A percentile compares a stretch with the other conserved stretches of the same genome.
Conservation (phyloP, 2,329 filamentous ascomycete genomes). For the Talaromyces albobiverticillius region DNA sequence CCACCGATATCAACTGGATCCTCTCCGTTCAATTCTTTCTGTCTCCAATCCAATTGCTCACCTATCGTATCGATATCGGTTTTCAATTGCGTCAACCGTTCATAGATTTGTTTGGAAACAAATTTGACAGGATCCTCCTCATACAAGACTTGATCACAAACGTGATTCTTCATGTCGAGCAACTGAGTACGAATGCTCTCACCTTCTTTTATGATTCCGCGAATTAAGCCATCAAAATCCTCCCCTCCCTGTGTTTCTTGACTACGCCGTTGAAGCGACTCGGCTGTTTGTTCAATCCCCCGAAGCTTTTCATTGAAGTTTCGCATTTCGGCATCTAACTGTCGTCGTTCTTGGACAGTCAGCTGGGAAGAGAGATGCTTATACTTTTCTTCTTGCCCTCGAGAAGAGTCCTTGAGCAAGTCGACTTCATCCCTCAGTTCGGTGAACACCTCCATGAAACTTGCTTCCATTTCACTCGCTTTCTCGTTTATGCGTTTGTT, state of each 20-base stretch:
- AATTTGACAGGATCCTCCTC: background rate
- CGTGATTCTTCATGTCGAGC: background rate
- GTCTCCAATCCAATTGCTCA: background rate
- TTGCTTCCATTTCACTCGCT: background rate
- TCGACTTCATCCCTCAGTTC: background rate
- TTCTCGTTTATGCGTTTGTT: background rate
- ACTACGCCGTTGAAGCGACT: background rate
- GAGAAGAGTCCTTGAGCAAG: background rate
- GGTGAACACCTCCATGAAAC: too few relatives aligned
- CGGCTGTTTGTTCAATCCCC: background rate
- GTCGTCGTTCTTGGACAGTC: background rate
- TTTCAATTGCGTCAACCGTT: background rate
- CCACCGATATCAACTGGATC: too few relatives aligned
- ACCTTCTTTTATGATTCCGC: background rate
- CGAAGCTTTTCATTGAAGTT: background rate
- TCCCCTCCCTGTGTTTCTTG: background rate
- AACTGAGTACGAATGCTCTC: background rate
- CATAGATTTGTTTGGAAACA: background rate
- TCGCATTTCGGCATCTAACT: background rate
- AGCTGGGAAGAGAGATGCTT: background rate
- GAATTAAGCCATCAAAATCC: background rate
- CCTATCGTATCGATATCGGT: background rate
- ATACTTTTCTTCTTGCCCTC: background rate
- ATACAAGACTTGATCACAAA: background rate
- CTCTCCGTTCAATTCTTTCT: too few relatives aligned